Percentiles rank a stretch among this genome's conserved stretches.
Conservation (phyloP, 2,329 filamentous ascomycete species). For the Verticillium dahliae region DNA sequence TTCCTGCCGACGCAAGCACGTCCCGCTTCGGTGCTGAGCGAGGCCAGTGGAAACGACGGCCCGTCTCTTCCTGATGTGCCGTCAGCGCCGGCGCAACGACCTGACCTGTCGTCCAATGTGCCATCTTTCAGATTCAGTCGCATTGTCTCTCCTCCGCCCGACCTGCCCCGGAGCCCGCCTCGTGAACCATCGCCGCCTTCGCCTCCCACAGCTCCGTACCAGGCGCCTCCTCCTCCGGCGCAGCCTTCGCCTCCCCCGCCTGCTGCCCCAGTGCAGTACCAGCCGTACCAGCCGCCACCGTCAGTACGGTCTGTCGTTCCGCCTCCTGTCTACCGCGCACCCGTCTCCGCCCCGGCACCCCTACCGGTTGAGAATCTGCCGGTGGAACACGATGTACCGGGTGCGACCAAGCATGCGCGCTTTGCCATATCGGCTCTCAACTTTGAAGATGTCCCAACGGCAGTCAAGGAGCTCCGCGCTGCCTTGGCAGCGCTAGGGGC, state of each 20-base stretch:
- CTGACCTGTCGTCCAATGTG: slow-evolving; percentile 4
- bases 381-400: slow-evolving; percentile 53
- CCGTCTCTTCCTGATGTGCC: slow-evolving; percentile 13
- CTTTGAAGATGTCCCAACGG: slow-evolving; percentile 91
- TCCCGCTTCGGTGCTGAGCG: slow-evolving; percentile 26
- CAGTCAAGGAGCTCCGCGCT: slow-evolving; percentile 73
- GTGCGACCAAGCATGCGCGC: slow-evolving; percentile 90
- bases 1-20: slow-evolving; percentile 26
- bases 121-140: slow-evolving; percentile 5
- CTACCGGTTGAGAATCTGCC: slow-evolving; percentile 13
- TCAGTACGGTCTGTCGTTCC: slow-evolving; percentile 3
- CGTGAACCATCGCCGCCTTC: slow-evolving; percentile 3
- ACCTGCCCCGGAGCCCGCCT: slow-evolving; percentile 2
- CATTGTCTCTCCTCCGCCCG: slow-evolving; percentile 1
- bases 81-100: slow-evolving; percentile 11
- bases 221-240: slow-evolving; percentile 4
- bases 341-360: slow-evolving; percentile 8
- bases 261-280: slow-evolving; percentile 4
- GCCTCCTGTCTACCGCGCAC: slow-evolving; percentile 9
- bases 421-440: slow-evolving; percentile 96
- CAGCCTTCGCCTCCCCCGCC: slow-evolving; percentile 7
- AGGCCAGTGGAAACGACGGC: slow-evolving; percentile 19
- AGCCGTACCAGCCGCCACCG: background rate
- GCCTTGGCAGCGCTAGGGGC: slow-evolving; percentile 69
- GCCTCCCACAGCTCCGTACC: slow-evolving; percentile 14